phyloP scores from a whole-genome alignment of 2,329 filamentous ascomycete genomes.

The Neopestalotiopsis rosae region DNA sequence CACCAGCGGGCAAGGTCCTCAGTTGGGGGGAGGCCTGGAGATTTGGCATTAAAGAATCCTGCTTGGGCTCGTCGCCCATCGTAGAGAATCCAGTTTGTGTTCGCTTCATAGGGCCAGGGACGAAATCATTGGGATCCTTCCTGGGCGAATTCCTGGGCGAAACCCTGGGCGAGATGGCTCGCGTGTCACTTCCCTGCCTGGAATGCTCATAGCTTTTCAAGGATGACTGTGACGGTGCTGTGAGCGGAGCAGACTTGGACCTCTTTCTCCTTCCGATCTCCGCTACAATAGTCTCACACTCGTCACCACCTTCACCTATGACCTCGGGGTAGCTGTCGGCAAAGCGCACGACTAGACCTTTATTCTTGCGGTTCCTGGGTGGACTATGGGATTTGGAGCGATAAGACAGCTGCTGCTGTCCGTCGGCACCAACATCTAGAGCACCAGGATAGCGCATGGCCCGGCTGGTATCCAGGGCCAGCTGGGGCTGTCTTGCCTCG shows the following conservation, averaged over 20 bases:
- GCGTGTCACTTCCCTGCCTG: conserved; percentile 28
- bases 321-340: conserved; percentile 74
- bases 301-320: conserved; percentile 92
- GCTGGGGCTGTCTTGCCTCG: conserved; percentile 42
- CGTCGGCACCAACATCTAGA: conserved; percentile 48
- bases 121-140: conserved; percentile 47
- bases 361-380: conserved; percentile 53
- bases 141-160: conserved; percentile 29
- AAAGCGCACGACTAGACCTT: conserved; percentile 78
- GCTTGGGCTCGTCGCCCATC: conserved; percentile 30
- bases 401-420: conserved; percentile 51
- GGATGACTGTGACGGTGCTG: conserved; percentile 38
- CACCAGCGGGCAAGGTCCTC: conserved; percentile 38
- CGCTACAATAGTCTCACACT: conserved; percentile 73
- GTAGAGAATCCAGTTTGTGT: conserved; percentile 62
- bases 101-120: conserved; percentile 58
- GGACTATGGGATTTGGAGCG: conserved; percentile 50
- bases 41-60: conserved; percentile 20
- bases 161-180: conserved; percentile 31
- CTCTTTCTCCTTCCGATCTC: conserved; percentile 71
- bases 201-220: conserved; percentile 35
- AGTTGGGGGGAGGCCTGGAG: conserved; percentile 29
- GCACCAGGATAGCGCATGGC: conserved; percentile 63
- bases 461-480: conserved; percentile 59
- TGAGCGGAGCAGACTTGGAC: conserved; percentile 40